Evolutionary conservation across 2,329 filamentous ascomycete genomes (phyloP), one percentile per base, ranked within the genome.

Genomic region (Xylaria sp.): DNA sequence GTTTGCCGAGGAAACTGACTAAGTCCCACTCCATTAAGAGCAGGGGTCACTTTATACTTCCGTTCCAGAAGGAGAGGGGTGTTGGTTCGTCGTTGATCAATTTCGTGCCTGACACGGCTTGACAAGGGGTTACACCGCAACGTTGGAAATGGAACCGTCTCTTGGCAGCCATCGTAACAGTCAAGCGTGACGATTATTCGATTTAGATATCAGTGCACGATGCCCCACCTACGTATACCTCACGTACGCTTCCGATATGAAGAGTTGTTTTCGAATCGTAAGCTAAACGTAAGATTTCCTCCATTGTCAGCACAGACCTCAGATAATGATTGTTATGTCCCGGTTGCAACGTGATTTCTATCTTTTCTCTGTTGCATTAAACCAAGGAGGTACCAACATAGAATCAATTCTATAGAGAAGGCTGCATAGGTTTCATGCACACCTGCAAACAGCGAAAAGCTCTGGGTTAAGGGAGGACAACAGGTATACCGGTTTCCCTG

Each of bases 41-140:
- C 59, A 71, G 57, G 69, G 68, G 57, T 54, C 51, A 56, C 51
- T 26, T 54, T 54, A 40, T 40, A 67, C 68, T 59, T 72, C 68
- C 66, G 66, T 67, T 69, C 70, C 70, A 69, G 59, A 72, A 66
- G 46, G 26, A 72, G 70, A 62, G 62, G 66, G 61, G 49, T 65
- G 31, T 67, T 66, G 70, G 70, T 56, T 71, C 65, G 59, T 66
- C 17, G 65, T 63, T 66, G 63, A 59, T 63, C 63, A 63, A 54
- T 59, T 42, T 65, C 48, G 65, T 68, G 57, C 61, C 66, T 68
- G 64, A 56, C 67, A 63, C 67, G 60, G 56, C 36, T 61, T 13
- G 40, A 59, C 36, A 60, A 48, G 64, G 70, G 56, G 56, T 72
- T 65, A 63, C 68, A 72, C 48, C 64, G 61, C 65, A 63, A 44